phyloP scores from a whole-genome alignment of 371 early-diverging fungal species.

The Conidiobolus incongruus region DNA sequence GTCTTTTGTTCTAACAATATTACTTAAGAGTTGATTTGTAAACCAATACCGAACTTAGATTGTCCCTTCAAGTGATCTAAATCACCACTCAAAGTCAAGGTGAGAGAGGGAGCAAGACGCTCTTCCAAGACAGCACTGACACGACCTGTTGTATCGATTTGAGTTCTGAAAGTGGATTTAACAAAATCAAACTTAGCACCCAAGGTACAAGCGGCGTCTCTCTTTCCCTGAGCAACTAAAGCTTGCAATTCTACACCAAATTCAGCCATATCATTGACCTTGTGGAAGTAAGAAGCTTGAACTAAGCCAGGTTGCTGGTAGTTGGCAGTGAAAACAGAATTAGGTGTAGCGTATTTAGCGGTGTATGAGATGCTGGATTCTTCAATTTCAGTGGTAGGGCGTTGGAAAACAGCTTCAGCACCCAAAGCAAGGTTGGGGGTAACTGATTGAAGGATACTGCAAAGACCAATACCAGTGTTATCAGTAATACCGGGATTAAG shows the following conservation, averaged over 20 bases:
- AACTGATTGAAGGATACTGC: constrained; percentile 80
- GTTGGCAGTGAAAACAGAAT: constrained; percentile 62
- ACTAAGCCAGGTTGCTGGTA: constrained; percentile 62
- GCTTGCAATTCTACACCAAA: constrained; percentile 81
- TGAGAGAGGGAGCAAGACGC: constrained; percentile 82
- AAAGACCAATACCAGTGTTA: constrained; percentile 69
- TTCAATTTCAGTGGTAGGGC: constrained; percentile 61
- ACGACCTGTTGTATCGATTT: constrained; percentile 72
- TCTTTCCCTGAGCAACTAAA: constrained; percentile 43
- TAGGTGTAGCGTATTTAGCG: constrained; percentile 41
- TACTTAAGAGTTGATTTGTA: too few species aligned
- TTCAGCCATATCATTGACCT: constrained; percentile 82
- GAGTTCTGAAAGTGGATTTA: constrained; percentile 72
- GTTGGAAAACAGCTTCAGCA: constrained; percentile 64
- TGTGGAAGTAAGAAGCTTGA: constrained; percentile 74
- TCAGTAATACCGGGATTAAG: constrained; percentile 85
- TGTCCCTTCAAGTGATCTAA: constrained; percentile 76
- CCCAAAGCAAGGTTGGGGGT: constrained; percentile 64
- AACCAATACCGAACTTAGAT: constrained; percentile 1
- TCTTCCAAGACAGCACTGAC: constrained; percentile 81
- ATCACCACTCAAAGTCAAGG: constrained; percentile 79
- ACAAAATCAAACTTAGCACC: constrained; percentile 93
- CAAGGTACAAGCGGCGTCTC: constrained; percentile 79
- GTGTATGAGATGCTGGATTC: constrained; percentile 59
- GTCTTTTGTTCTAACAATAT: too few species aligned